phyloP scores from a whole-genome alignment of 306 rosid genomes.

The Castanea sativa region DNA sequence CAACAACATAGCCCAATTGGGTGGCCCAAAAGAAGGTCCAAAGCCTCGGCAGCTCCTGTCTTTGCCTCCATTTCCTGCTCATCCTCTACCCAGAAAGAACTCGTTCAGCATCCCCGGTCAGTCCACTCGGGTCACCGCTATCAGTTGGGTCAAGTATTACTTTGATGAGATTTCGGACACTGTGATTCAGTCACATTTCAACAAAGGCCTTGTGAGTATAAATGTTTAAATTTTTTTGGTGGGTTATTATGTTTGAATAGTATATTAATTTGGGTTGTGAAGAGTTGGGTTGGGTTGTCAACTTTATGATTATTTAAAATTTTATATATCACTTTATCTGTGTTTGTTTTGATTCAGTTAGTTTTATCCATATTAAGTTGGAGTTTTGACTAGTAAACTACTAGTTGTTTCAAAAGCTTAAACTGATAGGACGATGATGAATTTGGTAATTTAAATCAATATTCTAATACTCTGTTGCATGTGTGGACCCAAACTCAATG shows the following conservation, averaged over 20 bases:
- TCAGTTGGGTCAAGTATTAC: conserved; percentile 86
- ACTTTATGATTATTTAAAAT: neutral
- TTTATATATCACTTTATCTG: neutral
- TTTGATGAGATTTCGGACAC: conserved; percentile 55
- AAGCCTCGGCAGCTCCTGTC: conserved; percentile 83
- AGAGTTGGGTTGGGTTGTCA: neutral
- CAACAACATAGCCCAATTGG: conserved; percentile 73
- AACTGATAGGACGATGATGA: no score
- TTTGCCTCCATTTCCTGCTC: conserved; percentile 75
- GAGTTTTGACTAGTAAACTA: neutral
- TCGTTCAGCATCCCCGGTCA: conserved; percentile 26
- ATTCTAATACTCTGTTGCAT: no score
- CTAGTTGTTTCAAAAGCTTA: no score
- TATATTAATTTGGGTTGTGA: neutral
- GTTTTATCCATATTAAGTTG: neutral
- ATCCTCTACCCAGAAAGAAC: conserved; percentile 58
- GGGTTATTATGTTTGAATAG: neutral
- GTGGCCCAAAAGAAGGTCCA: conserved; percentile 64
- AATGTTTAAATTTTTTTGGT: neutral
- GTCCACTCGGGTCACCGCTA: conserved; percentile 53
- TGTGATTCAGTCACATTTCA: conserved; percentile 77
- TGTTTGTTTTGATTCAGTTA: neutral
- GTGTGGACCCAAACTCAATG: no score
- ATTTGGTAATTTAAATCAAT: no score
- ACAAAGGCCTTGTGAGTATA: conserved; percentile 76